Conservation (phyloP, 2,329 filamentous ascomycete species). For the Coniochaeta prunicola region DNA sequence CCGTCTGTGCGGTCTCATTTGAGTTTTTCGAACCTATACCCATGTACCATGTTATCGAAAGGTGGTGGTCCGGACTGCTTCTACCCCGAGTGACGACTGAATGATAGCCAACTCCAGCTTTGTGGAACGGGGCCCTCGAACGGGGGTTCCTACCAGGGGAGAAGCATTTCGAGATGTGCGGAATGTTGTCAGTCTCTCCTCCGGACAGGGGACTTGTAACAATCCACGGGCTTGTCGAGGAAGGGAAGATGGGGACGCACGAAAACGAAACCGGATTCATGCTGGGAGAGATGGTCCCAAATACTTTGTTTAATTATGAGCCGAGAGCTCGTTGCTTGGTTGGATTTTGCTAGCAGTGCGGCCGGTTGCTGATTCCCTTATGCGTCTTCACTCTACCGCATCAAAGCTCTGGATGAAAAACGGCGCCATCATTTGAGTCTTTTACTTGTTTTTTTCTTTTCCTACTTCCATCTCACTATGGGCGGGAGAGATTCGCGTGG, state of each 20-base stretch:
- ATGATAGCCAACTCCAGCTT: neutral
- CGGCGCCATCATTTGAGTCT: slow-evolving; percentile 2
- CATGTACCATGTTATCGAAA: slow-evolving; percentile 8
- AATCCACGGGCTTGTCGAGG: slow-evolving; percentile 6
- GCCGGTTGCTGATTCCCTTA: slow-evolving; percentile 3
- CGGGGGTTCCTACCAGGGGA: neutral
- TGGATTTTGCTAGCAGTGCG: slow-evolving; percentile 3
- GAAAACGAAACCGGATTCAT: neutral
- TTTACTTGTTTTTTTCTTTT: slow-evolving; percentile 3
- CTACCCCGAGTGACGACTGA: neutral
- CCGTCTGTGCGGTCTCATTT: slow-evolving; percentile 93
- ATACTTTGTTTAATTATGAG: slow-evolving; percentile 21
- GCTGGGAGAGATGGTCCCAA: slow-evolving; percentile 5
- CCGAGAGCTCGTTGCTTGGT: neutral
- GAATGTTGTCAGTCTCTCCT: neutral
- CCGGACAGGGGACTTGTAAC: slow-evolving; percentile 9
- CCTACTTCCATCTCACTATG: neutral
- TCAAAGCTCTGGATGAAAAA: slow-evolving; percentile 1
- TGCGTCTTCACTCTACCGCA: slow-evolving; percentile 17
- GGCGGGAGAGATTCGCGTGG: neutral
- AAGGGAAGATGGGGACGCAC: slow-evolving; percentile 8
- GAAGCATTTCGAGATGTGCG: neutral
- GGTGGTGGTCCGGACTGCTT: neutral
- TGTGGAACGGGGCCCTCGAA: neutral
- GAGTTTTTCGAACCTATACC: slow-evolving; percentile 29